Evolutionary conservation across 768 basidiomycete species (phyloP).

Genomic region (Lactarius deliciosus): DNA sequence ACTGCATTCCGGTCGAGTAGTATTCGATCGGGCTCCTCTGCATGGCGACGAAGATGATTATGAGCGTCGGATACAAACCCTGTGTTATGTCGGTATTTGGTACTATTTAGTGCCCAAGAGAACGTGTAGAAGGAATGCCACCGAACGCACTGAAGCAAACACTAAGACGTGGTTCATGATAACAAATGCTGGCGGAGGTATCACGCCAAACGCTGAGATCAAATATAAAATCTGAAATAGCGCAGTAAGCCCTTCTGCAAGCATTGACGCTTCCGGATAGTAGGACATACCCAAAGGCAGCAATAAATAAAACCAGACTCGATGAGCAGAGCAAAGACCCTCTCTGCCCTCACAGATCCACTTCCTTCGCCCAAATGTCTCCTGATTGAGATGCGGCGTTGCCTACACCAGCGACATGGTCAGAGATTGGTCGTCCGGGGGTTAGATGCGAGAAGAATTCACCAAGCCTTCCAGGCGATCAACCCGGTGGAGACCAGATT

Average conservation of each 20-base stretch:
- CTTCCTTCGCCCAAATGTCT: not conserved
- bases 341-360: constrained; percentile 7
- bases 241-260: not conserved
- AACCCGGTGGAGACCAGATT: constrained; percentile 8
- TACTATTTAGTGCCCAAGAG: not conserved
- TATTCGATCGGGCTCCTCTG: constrained; percentile 25
- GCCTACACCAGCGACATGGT: not conserved
- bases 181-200: constrained; percentile 4
- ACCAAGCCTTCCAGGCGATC: not conserved
- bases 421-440: not conserved
- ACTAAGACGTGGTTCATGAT: constrained; percentile 10
- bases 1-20: constrained; percentile 10
- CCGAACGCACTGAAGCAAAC: constrained; percentile 7
- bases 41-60: constrained; percentile 19
- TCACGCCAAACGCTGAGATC: constrained; percentile 1
- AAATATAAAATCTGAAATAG: constrained; percentile 10
- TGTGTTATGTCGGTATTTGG: not conserved
- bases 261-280: not conserved
- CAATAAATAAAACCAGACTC: constrained; percentile 23
- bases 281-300: constrained; percentile 15
- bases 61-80: constrained; percentile 19
- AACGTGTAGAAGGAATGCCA: not conserved
- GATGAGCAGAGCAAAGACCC: constrained; percentile 17
- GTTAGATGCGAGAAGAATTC: too few relatives aligned
- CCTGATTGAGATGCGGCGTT: not conserved